Evolutionary conservation across 345 rosid species (phyloP), one percentile per base, ranked within the genome.

Genomic region (Anastatica hierochuntica): DNA sequence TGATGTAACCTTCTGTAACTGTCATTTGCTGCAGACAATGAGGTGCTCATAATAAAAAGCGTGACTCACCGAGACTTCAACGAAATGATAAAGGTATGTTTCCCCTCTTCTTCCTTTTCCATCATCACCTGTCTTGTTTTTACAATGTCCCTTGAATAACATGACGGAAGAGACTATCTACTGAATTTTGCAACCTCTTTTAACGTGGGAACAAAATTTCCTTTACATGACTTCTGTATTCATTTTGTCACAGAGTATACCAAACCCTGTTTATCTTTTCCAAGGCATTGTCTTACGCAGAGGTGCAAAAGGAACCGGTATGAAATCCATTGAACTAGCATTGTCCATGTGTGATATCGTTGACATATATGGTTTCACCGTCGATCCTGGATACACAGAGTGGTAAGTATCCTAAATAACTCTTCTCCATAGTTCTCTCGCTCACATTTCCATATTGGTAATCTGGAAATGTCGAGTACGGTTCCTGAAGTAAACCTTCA

Each of bases 291-390:
- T 88, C 37, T 71, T 88, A 50, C 84, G 98, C 14, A 81, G 90
- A 79, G 96, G 95, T 53, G 98, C 98, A 50, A 92, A 92, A 77
- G 98, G 98, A 77, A 92, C 98, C 3, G 96, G 96, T 56, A 82
- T 92, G 95, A 92, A 92, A 67, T 81, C 98, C 40, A 61, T 92
- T 34, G 98, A 92, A 71, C 80, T 87, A 14, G 98, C 96, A 29
- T 82, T 87, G 56, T 90, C 98, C 50, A 84, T 90, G 90, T 90
- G 98, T 1, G 96, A 87, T 71, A 78, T 81, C 43, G 95, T 90
- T 12, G 84, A 87, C 68, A 84, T 90, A 69, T 90, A 90, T 64
- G 98, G 98, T 56, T 90, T 87, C 71, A 87, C 96, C 1, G 96
- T 90, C 14, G 98, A 90, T 79, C 98, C 98, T 43, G 98, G 98